Conservation (phyloP, 2,329 filamentous ascomycete species). For the Trichophyton mentagrophytes region DNA sequence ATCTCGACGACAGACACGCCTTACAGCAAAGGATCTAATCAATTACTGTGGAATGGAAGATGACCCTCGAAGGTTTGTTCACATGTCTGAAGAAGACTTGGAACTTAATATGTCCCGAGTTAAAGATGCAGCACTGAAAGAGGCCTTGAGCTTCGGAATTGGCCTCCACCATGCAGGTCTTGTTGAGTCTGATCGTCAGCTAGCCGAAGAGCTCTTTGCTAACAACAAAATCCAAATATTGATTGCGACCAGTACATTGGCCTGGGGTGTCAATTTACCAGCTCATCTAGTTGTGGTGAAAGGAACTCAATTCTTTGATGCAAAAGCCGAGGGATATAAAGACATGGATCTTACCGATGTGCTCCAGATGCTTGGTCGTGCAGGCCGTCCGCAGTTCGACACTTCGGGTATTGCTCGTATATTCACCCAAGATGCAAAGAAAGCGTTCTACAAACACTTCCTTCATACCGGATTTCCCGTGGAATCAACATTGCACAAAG, state of each 20-base stretch:
- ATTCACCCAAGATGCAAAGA: conserved; percentile 94
- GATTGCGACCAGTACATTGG: conserved; percentile 86
- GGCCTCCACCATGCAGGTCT: conserved; percentile 94
- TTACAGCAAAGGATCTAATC: conserved; percentile 92
- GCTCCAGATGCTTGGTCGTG: conserved; percentile 91
- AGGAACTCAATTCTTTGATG: conserved; percentile 95
- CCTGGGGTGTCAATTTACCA: conserved; percentile 96
- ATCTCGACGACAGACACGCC: conserved; percentile 81
- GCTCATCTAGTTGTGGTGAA: conserved; percentile 96
- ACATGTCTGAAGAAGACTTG: conserved; percentile 89
- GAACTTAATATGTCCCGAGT: conserved; percentile 76
- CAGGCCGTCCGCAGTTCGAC: conserved; percentile 92
- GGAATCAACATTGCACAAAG: conserved; percentile 89
- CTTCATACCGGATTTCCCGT: conserved; percentile 95
- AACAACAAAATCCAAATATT: conserved; percentile 98
- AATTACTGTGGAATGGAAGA: conserved; percentile 98
- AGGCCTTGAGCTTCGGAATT: conserved; percentile 94
- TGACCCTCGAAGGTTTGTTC: conserved; percentile 81
- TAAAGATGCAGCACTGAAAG: conserved; percentile 82
- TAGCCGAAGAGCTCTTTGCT: conserved; percentile 87
- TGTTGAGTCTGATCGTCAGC: conserved; percentile 81
- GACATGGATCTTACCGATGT: conserved; percentile 99
- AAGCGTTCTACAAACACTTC: conserved; percentile 99
- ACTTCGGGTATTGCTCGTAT: conserved; percentile 91
- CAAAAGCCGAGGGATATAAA: conserved; percentile 92